Evolutionary conservation across 805 yeast species (phyloP).

Genomic region (Maudiozyma pseudohumilis): DNA sequence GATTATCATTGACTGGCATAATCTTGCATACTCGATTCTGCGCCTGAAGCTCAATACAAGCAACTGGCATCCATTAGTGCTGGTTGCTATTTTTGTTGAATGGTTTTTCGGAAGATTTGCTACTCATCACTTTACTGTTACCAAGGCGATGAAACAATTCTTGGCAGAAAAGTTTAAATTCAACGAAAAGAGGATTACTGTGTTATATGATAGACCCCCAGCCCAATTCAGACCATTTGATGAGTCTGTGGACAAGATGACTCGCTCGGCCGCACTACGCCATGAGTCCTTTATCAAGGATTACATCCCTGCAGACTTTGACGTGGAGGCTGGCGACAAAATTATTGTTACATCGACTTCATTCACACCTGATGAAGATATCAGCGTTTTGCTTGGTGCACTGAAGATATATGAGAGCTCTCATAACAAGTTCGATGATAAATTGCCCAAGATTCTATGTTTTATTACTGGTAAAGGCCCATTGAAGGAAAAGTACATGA

Average conservation of each 20-base stretch:
- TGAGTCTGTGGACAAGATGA: slow-evolving; percentile 12
- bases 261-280: slow-evolving; percentile 10
- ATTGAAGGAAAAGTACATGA: slow-evolving; percentile 42
- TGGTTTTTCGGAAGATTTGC: slow-evolving; percentile 50
- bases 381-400: slow-evolving; percentile 58
- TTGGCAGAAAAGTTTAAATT: slow-evolving; percentile 49
- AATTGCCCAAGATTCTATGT: slow-evolving; percentile 44
- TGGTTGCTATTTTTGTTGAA: slow-evolving; percentile 55
- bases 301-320: slow-evolving; percentile 28
- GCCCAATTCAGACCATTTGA: slow-evolving; percentile 48
- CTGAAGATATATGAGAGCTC: slow-evolving; percentile 46
- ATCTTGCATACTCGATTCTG: slow-evolving; percentile 76
- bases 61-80: slow-evolving; percentile 51
- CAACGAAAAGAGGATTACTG: slow-evolving; percentile 38
- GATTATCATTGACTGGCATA: slow-evolving; percentile 92
- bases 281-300: slow-evolving; percentile 28
- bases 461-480: slow-evolving; percentile 99
- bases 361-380: slow-evolving; percentile 93
- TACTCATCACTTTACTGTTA: slow-evolving; percentile 69
- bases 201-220: slow-evolving; percentile 83
- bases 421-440: slow-evolving; percentile 15
- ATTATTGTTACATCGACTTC: slow-evolving; percentile 84
- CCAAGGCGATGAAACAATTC: slow-evolving; percentile 58
- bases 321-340: slow-evolving; percentile 36
- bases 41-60: slow-evolving; percentile 47